A percentile compares a stretch with the other conserved stretches of the same genome.
Conservation (phyloP, 371 early-diverging fungal genomes). For the Lichtheimia corymbifera region DNA sequence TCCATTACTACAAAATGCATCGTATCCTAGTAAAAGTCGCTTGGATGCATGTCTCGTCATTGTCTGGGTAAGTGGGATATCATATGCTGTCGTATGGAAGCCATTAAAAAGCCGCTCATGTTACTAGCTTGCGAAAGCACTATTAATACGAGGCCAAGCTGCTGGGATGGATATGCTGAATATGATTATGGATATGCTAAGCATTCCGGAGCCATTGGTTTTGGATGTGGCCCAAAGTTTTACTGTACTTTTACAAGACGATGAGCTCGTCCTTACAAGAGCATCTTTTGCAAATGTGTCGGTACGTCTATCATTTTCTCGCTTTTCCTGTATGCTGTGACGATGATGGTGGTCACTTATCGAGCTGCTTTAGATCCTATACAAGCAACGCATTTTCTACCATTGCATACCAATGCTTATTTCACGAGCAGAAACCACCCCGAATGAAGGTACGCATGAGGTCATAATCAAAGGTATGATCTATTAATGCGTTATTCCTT, state of each 20-base stretch:
- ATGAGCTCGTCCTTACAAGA: slow-evolving; percentile 68
- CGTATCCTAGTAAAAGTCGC: slow-evolving; percentile 10
- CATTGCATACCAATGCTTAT: slow-evolving; percentile 72
- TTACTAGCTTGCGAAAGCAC: slow-evolving; percentile 6
- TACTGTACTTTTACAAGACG: slow-evolving; percentile 68
- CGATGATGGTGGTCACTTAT: background rate
- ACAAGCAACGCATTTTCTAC: slow-evolving; percentile 84
- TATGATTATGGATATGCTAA: slow-evolving; percentile 60
- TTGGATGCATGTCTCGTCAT: background rate
- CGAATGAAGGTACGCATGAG: slow-evolving; percentile 41
- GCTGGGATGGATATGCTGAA: slow-evolving; percentile 56
- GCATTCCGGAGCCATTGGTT: slow-evolving; percentile 36
- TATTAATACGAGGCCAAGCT: slow-evolving; percentile 23
- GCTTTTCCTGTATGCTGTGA: background rate
- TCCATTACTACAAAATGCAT: background rate
- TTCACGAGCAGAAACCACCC: slow-evolving; percentile 55
- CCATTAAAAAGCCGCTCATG: background rate
- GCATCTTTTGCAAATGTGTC: slow-evolving; percentile 67
- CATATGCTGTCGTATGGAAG: too few relatives aligned
- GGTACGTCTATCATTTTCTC: slow-evolving; percentile 36
- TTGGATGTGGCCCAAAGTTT: slow-evolving; percentile 67
- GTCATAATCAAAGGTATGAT: too few relatives aligned
- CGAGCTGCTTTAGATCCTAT: slow-evolving; percentile 67
- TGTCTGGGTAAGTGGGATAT: background rate
- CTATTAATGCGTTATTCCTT: slow-evolving; percentile 30